A percentile compares a stretch with the other conserved stretches of the same genome.
These are phyloP conservation scores for Ustilago curta DNA, from an alignment of 1,284 basidiomycete species.

Conservation along the genomic window DNA sequence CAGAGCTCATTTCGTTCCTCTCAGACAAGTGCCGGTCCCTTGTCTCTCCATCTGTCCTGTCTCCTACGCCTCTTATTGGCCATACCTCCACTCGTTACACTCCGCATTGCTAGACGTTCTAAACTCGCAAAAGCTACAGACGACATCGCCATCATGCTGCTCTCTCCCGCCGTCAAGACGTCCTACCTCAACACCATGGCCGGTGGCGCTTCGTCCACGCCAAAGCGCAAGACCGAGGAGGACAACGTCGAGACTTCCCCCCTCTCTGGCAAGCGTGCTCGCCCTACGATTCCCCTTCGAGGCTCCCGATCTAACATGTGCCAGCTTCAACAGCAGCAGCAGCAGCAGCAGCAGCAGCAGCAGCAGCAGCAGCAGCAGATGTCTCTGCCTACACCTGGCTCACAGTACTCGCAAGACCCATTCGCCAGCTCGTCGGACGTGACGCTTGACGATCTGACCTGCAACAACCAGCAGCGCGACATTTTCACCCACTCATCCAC, in stretches of 20 bases:
- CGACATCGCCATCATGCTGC: constrained; percentile 27
- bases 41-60: not conserved
- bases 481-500: constrained; percentile 44
- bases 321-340: too few species aligned
- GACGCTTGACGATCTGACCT: constrained; percentile 39
- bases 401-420: constrained; percentile 16
- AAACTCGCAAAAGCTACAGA: not conserved
- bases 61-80: not conserved
- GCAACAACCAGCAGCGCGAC: constrained; percentile 30
- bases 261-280: constrained; percentile 44
- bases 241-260: constrained; percentile 34
- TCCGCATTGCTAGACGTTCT: not conserved
- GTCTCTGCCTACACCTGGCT: constrained; percentile 8
- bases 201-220: constrained; percentile 32
- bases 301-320: constrained; percentile 33
- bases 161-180: constrained; percentile 52
- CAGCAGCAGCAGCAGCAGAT: constrained; percentile 12
- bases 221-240: constrained; percentile 45
- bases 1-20: not conserved
- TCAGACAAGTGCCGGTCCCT: constrained; percentile 14
- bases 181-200: constrained; percentile 54
- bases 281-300: constrained; percentile 40
- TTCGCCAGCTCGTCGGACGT: constrained; percentile 48
- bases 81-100: not conserved
- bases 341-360: constrained; percentile 16